Conservation (phyloP, 176 grass and related monocot genomes). For the Canna indica region DNA sequence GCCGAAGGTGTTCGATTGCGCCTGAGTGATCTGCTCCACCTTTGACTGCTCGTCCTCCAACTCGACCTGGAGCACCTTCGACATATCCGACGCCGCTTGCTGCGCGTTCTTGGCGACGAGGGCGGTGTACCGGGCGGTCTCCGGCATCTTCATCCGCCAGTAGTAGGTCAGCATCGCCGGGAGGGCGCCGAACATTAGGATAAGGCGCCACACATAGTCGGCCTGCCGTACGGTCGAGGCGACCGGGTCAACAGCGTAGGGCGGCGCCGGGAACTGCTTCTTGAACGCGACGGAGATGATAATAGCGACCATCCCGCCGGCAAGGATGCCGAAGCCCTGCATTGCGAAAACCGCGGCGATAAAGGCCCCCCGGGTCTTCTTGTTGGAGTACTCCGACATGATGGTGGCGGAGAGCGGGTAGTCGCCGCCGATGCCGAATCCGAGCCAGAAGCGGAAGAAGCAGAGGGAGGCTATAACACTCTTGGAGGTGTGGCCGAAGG, state of each 20-base stretch:
- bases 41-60: slow-evolving; percentile 21
- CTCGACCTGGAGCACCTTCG: slow-evolving; percentile 27
- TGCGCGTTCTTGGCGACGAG: slow-evolving; percentile 16
- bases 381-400: slow-evolving; percentile 35
- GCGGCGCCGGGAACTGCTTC: background rate
- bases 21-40: background rate
- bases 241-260: slow-evolving; percentile 8
- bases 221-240: slow-evolving; percentile 15
- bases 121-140: slow-evolving; percentile 31
- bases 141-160: slow-evolving; percentile 29
- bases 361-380: slow-evolving; percentile 29
- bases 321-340: slow-evolving; percentile 34
- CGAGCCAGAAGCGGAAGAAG: slow-evolving; percentile 37
- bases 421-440: slow-evolving; percentile 33
- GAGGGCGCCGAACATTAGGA: slow-evolving; percentile 26
- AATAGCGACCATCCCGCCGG: slow-evolving; percentile 23
- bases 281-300: slow-evolving; percentile 13
- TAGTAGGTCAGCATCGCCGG: slow-evolving; percentile 27
- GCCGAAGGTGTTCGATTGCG: background rate
- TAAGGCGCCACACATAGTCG: slow-evolving; percentile 26
- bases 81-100: slow-evolving; percentile 26
- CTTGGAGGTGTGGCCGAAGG: slow-evolving; percentile 21
- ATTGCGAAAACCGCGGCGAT: slow-evolving; percentile 39
- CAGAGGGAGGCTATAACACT: slow-evolving; percentile 20
- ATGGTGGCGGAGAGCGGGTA: slow-evolving; percentile 33